Base-by-base conservation (phyloP, 345 rosid genomes). In the Viola odorata region DNA sequence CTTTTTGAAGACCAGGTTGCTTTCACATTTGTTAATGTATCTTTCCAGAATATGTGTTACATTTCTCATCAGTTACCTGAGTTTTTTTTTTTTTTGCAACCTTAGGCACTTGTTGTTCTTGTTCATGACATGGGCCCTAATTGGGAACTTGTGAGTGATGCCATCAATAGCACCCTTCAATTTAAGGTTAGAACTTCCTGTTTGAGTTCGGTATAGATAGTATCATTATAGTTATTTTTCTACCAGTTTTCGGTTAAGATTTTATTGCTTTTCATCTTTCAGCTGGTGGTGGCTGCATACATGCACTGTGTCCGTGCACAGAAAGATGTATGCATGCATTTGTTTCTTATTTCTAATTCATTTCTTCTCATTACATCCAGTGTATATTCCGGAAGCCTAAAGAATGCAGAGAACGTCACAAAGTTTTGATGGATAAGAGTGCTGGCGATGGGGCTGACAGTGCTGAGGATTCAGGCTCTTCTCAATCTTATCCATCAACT, bases 81-180 rank as follows among this genome's bases (percentile, higher is more conserved):
- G 65, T 38, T 48, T 32, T 37, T 14, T 44, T 66, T 54, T 40
- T 70, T 62, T 73, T 47, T 71, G 55, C 44, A 16, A 16, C 32
- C 10, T 61, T 72, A 95, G 99, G 99, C 99, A 50, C 98, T 95
- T 73, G 94, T 95, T 58, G 99, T 91, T 73, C 90, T 95, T 65
- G 97, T 91, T 59, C 99, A 95, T 65, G 99, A 95, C 66, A 84
- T 95, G 98, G 99, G 99, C 69, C 99, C 98, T 53, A 91, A 88
- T 61, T 95, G 99, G 99, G 99, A 86, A 85, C 96, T 95, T 77
- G 85, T 95, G 44, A 88, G 99, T 70, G 99, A 95, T 80, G 96
- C 95, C 49, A 83, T 95, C 71, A 95, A 88, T 72, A 80, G 86
- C 78, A 80, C 87, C 54, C 84, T 88, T 73, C 95, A 95, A 60